phyloP scores from a whole-genome alignment of 23 red algal genomes.

The Gracilaria caudata region DNA sequence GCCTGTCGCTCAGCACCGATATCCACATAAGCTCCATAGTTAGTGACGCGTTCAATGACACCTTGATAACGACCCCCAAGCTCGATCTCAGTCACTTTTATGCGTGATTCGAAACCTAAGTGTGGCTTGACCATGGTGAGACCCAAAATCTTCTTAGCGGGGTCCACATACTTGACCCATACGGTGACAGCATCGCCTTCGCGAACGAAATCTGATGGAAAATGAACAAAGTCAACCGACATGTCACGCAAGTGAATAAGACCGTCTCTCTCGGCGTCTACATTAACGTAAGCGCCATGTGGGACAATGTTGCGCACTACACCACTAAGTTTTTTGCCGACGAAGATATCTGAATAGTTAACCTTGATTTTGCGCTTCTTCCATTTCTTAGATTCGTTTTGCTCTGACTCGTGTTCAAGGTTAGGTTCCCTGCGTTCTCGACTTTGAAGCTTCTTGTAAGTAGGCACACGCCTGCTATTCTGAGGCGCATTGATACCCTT shows the following conservation, averaged over 20 bases:
- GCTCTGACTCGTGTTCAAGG: neutral
- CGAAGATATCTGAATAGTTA: conserved; percentile 41
- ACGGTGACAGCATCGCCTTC: conserved; percentile 69
- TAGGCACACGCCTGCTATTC: conserved; percentile 22
- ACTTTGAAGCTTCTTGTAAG: conserved; percentile 42
- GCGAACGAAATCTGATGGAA: conserved; percentile 60
- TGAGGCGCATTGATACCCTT: conserved; percentile 7
- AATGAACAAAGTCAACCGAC: conserved; percentile 75
- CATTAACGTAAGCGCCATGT: conserved; percentile 83
- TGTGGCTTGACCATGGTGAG: conserved; percentile 78
- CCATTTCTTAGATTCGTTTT: neutral
- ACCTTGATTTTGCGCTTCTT: neutral
- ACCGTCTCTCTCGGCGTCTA: conserved; percentile 78
- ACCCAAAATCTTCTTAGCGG: conserved; percentile 48
- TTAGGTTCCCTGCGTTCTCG: conserved; percentile 1
- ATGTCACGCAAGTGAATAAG: conserved; percentile 89
- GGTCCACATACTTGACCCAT: conserved; percentile 86
- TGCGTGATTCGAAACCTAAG: conserved; percentile 40
- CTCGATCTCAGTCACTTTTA: conserved; percentile 33
- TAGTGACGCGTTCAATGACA: conserved; percentile 74
- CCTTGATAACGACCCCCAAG: conserved; percentile 62
- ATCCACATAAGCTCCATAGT: conserved; percentile 93
- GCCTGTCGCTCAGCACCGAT: conserved; percentile 78
- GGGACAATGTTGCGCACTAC: conserved; percentile 61
- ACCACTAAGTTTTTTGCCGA: conserved; percentile 68